Conservation (phyloP, 352 stramenopile genomes). For the Pythium brassicae region DNA sequence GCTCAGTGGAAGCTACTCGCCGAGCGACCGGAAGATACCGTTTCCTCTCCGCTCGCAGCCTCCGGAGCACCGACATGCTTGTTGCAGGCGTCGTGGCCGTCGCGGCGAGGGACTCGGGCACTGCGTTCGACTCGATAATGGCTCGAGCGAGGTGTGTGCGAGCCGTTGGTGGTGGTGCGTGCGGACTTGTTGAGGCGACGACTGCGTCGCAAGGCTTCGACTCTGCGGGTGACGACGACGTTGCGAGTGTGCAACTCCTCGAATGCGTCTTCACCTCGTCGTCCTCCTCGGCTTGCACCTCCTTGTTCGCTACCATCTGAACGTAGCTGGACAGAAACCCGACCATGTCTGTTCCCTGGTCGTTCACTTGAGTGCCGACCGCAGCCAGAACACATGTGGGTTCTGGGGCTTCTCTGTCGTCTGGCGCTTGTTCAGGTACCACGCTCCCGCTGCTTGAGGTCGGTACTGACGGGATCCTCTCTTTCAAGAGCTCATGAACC, state of each 20-base stretch:
- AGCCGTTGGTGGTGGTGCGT: not conserved
- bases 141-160: conserved; percentile 5
- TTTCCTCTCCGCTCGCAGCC: conserved; percentile 9
- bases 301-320: conserved; percentile 19
- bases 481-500: conserved; percentile 39
- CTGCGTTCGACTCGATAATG: not conserved
- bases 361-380: not conserved
- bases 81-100: not conserved
- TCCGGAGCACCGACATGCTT: not conserved
- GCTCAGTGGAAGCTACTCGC: not conserved
- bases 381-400: not conserved
- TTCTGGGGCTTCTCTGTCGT: no score
- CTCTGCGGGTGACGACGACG: no score
- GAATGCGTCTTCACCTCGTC: not conserved
- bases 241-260: no score
- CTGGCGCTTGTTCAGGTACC: not conserved
- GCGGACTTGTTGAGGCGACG: not conserved
- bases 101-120: not conserved
- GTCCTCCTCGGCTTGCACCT: conserved; percentile 17
- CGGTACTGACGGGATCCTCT: conserved; percentile 11
- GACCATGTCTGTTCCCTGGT: conserved; percentile 29
- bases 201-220: no score
- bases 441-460: not conserved
- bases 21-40: not conserved
- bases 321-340: conserved; percentile 13